Evolutionary conservation across 1,139 yeast genomes (phyloP), one percentile per base, ranked within the genome.

Genomic region (Hyphopichia pseudoburtonii): DNA sequence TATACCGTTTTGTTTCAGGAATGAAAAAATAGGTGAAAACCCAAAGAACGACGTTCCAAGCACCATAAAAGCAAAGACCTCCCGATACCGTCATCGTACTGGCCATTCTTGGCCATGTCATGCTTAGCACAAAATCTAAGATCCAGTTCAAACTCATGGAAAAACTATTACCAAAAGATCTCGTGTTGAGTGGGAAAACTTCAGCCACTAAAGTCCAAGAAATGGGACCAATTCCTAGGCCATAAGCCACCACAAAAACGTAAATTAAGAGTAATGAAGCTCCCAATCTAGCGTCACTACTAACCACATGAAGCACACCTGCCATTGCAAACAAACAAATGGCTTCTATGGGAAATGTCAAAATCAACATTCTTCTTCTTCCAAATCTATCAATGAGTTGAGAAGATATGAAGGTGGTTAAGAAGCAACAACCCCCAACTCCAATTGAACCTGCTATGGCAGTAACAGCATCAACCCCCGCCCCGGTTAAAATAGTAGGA

Each of bases 11-110:
- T 5, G 37, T 35, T 19, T 35, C 37, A 21, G 37, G 37, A 54
- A 60, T 42, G 45, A 48, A 33, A 62, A 63, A 36, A 46, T 39
- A n/a, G 43, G 44, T 27, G 46, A 48, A 28, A 11, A 28, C 15
- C n/a, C 15, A 28, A 4, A 28, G 17, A 7, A 28, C 30, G 6
- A 28, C 11, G 19, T 46, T 47, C 29, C 44, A 39, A 12, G 37
- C 42, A 15, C 40, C 21, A 29, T 25, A 25, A 49, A 46, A 35
- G 54, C 24, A 38, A 5, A 38, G 19, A 9, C 36, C 41, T 4
- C 41, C 41, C 12, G 28, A 15, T 8, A 27, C 30, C n/a, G 37
- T 33, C 36, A 35, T 36, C 6, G 40, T 26, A 15, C 19, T 27
- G 9, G 33, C 32, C 41, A 38, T 38, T 6, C 28, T 33, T 5